Evolutionary conservation across 2,329 filamentous ascomycete genomes (phyloP).

Genomic region (Bimuria novae-zelandiae): DNA sequence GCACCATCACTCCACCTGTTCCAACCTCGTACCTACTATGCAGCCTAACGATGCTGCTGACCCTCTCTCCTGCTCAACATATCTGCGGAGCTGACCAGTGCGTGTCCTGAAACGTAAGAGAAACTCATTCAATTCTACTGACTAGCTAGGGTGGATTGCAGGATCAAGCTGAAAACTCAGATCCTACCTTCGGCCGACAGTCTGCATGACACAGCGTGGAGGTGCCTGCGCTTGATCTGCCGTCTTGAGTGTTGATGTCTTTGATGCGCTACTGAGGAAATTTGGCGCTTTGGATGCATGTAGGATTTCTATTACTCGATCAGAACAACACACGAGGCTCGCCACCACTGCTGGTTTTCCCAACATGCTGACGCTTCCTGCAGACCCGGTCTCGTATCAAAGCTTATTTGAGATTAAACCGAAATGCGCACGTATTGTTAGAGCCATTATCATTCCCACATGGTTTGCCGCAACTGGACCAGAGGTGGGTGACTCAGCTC

Average conservation of each 20-base stretch:
- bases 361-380: not conserved
- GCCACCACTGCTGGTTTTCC: not conserved
- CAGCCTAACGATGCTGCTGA: not conserved
- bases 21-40: no score
- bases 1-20: no score
- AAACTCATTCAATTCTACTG: slow-evolving; percentile 15
- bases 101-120: slow-evolving; percentile 21
- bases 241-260: slow-evolving; percentile 7
- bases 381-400: not conserved
- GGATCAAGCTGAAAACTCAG: not conserved
- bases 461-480: no score
- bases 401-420: not conserved
- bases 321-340: slow-evolving; percentile 21
- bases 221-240: slow-evolving; percentile 3
- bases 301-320: slow-evolving; percentile 44
- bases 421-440: not conserved
- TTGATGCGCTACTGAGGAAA: slow-evolving; percentile 20
- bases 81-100: not conserved
- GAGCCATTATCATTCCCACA: no score
- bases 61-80: not conserved
- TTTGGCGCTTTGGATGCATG: slow-evolving; percentile 17
- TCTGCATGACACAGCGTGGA: not conserved
- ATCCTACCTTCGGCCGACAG: not conserved
- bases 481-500: not conserved
- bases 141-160: slow-evolving; percentile 7